phyloP scores from a whole-genome alignment of 306 rosid species.

The Notholithocarpus densiflorus region DNA sequence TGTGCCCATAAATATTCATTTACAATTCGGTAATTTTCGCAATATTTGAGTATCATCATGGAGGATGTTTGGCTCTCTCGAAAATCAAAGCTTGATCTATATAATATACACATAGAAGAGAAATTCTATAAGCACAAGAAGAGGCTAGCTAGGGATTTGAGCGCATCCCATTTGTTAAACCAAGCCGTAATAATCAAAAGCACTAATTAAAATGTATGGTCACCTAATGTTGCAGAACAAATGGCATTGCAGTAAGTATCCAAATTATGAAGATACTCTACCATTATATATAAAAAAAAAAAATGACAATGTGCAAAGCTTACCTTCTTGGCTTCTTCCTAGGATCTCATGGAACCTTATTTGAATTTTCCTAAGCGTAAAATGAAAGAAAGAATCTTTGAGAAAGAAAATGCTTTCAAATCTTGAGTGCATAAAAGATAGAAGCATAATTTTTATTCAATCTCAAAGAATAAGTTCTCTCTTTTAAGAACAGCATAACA shows the following conservation, averaged over 20 bases:
- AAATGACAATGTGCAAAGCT: too few relatives aligned
- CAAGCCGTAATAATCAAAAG: too few relatives aligned
- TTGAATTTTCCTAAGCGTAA: conserved; percentile 32
- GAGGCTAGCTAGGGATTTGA: background rate
- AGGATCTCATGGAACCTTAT: conserved; percentile 22
- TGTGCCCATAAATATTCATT: background rate
- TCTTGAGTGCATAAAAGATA: conserved; percentile 24
- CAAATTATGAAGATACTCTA: too few relatives aligned
- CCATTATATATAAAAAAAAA: too few relatives aligned
- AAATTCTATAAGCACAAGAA: background rate
- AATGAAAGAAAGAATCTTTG: conserved; percentile 42
- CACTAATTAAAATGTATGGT: too few relatives aligned
- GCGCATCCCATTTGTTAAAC: background rate
- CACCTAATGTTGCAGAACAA: too few relatives aligned
- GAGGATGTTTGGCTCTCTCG: conserved; percentile 24
- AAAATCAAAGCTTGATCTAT: background rate
- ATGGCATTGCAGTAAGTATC: background rate
- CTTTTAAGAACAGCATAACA: conserved; percentile 18
- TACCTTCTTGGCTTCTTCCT: background rate
- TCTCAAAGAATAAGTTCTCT: conserved; percentile 28
- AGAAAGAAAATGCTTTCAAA: conserved; percentile 5
- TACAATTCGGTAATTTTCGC: background rate
- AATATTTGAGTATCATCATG: background rate
- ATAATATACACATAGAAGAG: background rate
- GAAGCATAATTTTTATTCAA: conserved; percentile 8